Base-by-base conservation (phyloP, 1,284 basidiomycete species). In the Malassezia pachydermatis region DNA sequence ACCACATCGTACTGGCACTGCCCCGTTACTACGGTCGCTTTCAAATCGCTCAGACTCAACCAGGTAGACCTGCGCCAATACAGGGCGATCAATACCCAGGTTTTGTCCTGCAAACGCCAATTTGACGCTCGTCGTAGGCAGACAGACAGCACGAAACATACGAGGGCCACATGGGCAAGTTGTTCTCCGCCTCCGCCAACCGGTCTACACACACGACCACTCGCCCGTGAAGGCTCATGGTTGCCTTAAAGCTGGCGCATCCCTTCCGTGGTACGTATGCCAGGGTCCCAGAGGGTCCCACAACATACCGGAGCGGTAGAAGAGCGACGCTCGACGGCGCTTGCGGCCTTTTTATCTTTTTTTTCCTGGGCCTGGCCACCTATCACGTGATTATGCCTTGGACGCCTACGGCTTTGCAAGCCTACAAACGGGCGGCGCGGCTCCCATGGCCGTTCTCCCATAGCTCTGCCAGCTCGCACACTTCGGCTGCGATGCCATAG, bases 401-500 rank as follows among this genome's bases (percentile, higher is more conserved):
- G n/a, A n/a, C n/a, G n/a, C n/a, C n/a, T n/a, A n/a, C n/a, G n/a
- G n/a, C n/a, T n/a, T n/a, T n/a, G n/a, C n/a, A n/a, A n/a, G n/a
- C n/a, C n/a, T n/a, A n/a, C n/a, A n/a, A n/a, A 7, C 4, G 16
- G 4, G 5, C 20, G 27, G 39, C 19, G 27, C 20, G 41, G 16
- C n/a, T n/a, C n/a, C n/a, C n/a, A n/a, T n/a, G n/a, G n/a, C n/a
- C 25, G 28, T 16, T 13, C 32, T 40, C 36, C 38, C 41, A 54
- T 16, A 41, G 14, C 14, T 60, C 63, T 4, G 54, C 57, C 33
- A 65, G 43, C 20, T 57, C 53, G 8, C 45, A 54, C 2, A 65
- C 67, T 29, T 67, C 57, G 23, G 62, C 45, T 0, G 67, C 67
- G 37, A 70, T 66, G 0, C 67, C 67, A 41, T 66, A 62, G 24